Evolutionary conservation across 441 rosid species (phyloP).

Genomic region (Arabidopsis hybrid): DNA sequence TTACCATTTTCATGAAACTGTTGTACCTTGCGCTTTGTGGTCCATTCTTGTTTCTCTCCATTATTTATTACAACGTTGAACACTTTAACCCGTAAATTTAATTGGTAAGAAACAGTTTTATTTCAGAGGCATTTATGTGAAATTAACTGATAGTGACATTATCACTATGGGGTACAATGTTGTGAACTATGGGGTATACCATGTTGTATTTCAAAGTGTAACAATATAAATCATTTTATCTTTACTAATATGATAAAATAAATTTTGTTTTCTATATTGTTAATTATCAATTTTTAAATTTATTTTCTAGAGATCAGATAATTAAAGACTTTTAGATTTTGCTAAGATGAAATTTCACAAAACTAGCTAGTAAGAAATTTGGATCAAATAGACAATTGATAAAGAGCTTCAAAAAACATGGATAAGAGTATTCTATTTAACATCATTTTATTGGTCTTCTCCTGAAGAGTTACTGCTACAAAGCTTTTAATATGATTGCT

Average conservation of each 20-base stretch:
- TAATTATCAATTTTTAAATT: background rate
- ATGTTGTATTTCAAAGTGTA: background rate
- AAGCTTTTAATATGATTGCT: too few species aligned
- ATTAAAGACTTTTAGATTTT: too few species aligned
- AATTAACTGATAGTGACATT: slow-evolving; percentile 15
- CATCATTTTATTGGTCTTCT: too few species aligned
- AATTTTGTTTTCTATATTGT: background rate
- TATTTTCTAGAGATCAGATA: background rate
- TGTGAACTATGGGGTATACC: background rate
- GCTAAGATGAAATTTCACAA: too few species aligned
- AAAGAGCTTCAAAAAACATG: too few species aligned
- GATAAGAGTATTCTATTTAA: too few species aligned
- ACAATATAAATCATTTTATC: background rate
- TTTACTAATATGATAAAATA: background rate
- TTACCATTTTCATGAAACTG: slow-evolving; percentile 45
- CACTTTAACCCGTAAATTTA: slow-evolving; percentile 27
- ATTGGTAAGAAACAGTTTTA: slow-evolving; percentile 24
- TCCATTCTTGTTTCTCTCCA: slow-evolving; percentile 27
- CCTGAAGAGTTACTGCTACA: too few species aligned
- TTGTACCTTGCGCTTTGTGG: slow-evolving; percentile 43
- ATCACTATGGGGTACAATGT: background rate
- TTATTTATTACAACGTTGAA: slow-evolving; percentile 38
- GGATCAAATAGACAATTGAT: too few species aligned
- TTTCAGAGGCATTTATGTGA: slow-evolving; percentile 36
- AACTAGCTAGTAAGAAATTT: too few species aligned